Evolutionary conservation across 495 filamentous ascomycete species (phyloP).

Genomic region (Cetradonia linearis): DNA sequence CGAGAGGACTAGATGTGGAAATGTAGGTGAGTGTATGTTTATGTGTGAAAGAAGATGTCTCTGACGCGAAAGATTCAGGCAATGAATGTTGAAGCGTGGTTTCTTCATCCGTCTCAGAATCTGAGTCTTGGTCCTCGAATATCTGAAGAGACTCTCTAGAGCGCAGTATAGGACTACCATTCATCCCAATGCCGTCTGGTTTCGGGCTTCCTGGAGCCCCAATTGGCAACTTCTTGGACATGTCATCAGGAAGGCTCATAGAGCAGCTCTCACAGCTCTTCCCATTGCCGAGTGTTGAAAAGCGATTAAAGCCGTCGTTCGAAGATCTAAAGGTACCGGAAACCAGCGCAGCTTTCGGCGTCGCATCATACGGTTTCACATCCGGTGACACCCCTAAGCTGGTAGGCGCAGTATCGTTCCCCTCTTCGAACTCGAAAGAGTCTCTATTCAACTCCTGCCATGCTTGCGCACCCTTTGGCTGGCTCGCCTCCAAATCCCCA

Average conservation of each 20-base stretch:
- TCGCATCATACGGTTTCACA: conserved; percentile 4
- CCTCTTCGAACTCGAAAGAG: conserved; percentile 16
- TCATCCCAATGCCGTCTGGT: conserved; percentile 40
- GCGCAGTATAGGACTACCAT: conserved; percentile 49
- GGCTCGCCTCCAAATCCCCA: conserved; percentile 14
- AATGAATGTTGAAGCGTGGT: conserved; percentile 29
- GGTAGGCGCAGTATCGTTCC: conserved; percentile 10
- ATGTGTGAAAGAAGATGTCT: conserved; percentile 45
- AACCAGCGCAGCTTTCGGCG: conserved; percentile 5
- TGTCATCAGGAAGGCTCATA: conserved; percentile 44
- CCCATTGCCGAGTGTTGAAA: conserved; percentile 25
- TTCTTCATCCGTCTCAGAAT: conserved; percentile 31
- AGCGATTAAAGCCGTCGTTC: conserved; percentile 4
- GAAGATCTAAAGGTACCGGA: conserved; percentile 21
- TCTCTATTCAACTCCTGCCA: not conserved
- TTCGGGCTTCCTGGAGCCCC: conserved; percentile 43
- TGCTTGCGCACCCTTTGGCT: not conserved
- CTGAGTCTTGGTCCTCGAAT: conserved; percentile 33
- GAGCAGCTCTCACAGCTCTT: conserved; percentile 51
- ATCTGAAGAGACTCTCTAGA: conserved; percentile 41
- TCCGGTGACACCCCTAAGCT: conserved; percentile 14
- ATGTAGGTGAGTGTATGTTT: conserved; percentile 78
- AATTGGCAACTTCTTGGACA: conserved; percentile 44
- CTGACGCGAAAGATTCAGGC: conserved; percentile 30
- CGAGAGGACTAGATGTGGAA: conserved; percentile 68